phyloP scores from a whole-genome alignment of 2,329 filamentous ascomycete genomes.

The Aspergillus neotritici region DNA sequence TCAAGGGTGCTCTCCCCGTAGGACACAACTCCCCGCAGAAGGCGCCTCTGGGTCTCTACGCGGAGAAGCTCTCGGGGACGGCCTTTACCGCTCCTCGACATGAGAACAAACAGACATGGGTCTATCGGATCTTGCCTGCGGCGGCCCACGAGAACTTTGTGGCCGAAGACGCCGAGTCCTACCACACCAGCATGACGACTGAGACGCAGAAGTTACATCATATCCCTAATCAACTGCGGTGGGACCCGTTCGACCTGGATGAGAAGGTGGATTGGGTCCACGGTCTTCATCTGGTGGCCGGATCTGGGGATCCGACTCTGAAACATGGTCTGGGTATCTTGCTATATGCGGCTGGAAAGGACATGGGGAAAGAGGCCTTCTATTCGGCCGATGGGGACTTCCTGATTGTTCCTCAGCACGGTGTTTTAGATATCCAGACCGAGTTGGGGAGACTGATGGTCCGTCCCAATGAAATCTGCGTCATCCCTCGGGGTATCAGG shows the following conservation, averaged over 20 bases:
- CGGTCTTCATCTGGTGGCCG: conserved; percentile 66
- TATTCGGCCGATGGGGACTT: conserved; percentile 81
- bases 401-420: conserved; percentile 69
- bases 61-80: conserved; percentile 70
- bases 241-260: conserved; percentile 72
- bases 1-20: conserved; percentile 66
- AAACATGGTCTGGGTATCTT: conserved; percentile 76
- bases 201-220: conserved; percentile 57
- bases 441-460: conserved; percentile 70
- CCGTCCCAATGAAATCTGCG: conserved; percentile 70
- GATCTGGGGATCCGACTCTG: conserved; percentile 70
- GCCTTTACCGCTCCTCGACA: conserved; percentile 65
- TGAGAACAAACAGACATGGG: conserved; percentile 66
- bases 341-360: conserved; percentile 70
- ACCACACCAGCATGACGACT: conserved; percentile 40
- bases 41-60: conserved; percentile 70
- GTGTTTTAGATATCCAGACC: conserved; percentile 68
- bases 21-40: conserved; percentile 80
- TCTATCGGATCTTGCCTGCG: conserved; percentile 64
- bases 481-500: conserved; percentile 68
- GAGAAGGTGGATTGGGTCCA: conserved; percentile 64
- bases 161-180: conserved; percentile 41
- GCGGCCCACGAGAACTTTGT: conserved; percentile 53
- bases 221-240: conserved; percentile 75
- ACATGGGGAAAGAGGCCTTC: conserved; percentile 74